A percentile compares a stretch with the other conserved stretches of the same genome.
These are phyloP conservation scores for Andrographis paniculata DNA, from an alignment of 305 asterid species.

Conservation along the genomic window DNA sequence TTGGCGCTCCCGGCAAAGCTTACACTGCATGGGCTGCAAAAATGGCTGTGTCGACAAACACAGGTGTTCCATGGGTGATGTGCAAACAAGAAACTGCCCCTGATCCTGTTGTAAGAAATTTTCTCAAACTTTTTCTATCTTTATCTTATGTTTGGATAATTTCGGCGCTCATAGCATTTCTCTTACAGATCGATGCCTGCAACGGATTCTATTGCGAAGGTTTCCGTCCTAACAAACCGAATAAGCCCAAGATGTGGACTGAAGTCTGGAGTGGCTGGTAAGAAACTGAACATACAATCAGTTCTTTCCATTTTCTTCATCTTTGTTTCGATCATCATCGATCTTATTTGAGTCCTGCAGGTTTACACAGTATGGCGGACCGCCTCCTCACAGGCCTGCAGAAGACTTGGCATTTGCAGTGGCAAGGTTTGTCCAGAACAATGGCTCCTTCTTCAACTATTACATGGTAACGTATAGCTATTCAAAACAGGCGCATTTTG, in stretches of 20 bases:
- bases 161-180: neutral
- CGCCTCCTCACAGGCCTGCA: constrained; percentile 66
- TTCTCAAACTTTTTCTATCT: neutral
- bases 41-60: constrained; percentile 66
- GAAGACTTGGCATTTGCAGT: constrained; percentile 91
- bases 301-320: neutral
- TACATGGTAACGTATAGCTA: constrained; percentile 56
- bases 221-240: constrained; percentile 59
- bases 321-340: neutral
- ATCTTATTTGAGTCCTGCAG: constrained; percentile 14
- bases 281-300: constrained; percentile 2
- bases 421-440: constrained; percentile 81
- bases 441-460: constrained; percentile 87
- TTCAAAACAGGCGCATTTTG: neutral
- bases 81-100: constrained; percentile 86
- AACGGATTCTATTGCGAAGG: constrained; percentile 85
- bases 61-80: constrained; percentile 98
- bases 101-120: constrained; percentile 56
- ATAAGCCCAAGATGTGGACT: constrained; percentile 87
- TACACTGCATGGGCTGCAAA: constrained; percentile 74
- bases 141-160: neutral
- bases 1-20: constrained; percentile 80
- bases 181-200: constrained; percentile 67
- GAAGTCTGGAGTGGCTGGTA: constrained; percentile 94
- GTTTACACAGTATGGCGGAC: constrained; percentile 74